phyloP scores from a whole-genome alignment of 208 protist genomes.

The Leishmania aethiopica region DNA sequence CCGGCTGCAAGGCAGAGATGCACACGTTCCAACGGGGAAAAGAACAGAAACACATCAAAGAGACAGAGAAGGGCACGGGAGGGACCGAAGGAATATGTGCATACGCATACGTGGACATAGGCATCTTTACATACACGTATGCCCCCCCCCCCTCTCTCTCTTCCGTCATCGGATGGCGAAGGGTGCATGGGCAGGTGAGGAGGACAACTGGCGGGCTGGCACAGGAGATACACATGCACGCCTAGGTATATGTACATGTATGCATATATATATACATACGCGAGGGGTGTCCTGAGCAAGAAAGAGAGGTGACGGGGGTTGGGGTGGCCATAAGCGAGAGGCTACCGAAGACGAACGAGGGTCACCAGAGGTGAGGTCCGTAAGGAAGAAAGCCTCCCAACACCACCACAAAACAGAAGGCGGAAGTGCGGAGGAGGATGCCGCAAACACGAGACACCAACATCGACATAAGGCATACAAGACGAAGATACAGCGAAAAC shows the following conservation, averaged over 20 bases:
- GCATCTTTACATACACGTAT: not conserved
- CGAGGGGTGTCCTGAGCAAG: not conserved
- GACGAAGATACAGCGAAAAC: not conserved
- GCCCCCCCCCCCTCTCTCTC: too few relatives aligned
- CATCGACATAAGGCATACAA: not conserved
- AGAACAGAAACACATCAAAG: not conserved
- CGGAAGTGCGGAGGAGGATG: not conserved
- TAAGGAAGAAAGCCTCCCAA: not conserved
- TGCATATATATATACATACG: not conserved
- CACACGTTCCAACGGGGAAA: too few relatives aligned
- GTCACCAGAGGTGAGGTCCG: not conserved
- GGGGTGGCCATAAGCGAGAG: not conserved
- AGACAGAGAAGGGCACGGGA: not conserved
- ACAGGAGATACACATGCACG: not conserved
- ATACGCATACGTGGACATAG: not conserved
- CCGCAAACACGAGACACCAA: too few relatives aligned
- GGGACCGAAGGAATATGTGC: not conserved
- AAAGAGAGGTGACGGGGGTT: not conserved
- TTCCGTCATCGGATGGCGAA: not conserved
- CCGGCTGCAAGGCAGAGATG: not conserved
- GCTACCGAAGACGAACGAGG: not conserved
- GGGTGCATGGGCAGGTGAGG: not conserved
- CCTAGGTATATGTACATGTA: not conserved
- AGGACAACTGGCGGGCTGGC: not conserved
- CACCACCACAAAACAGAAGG: not conserved